Evolutionary conservation across 108 stramenopile genomes (phyloP).

Genomic region (Seminavis robusta): DNA sequence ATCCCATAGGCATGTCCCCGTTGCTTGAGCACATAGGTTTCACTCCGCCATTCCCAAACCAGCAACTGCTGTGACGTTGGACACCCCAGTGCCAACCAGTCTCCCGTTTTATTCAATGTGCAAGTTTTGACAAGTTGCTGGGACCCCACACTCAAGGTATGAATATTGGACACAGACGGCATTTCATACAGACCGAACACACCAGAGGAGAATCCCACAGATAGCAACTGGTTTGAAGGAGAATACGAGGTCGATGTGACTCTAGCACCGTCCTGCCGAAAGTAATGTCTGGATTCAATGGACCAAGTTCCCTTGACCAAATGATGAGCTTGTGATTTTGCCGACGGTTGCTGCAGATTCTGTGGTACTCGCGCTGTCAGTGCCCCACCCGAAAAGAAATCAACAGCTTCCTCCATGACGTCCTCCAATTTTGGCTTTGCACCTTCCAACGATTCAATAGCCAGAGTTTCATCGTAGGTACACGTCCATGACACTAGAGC

Average conservation of each 20-base stretch:
- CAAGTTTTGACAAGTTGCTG: conserved; percentile 71
- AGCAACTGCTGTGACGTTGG: conserved; percentile 90
- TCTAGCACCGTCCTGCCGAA: conserved; percentile 67
- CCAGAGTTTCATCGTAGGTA: conserved; percentile 19
- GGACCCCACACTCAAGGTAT: conserved; percentile 80
- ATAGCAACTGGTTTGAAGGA: conserved; percentile 59
- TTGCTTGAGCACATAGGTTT: conserved; percentile 98
- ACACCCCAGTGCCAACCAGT: conserved; percentile 97
- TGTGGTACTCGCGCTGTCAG: neutral
- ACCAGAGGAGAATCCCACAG: conserved; percentile 89
- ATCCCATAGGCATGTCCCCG: conserved; percentile 96
- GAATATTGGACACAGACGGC: conserved; percentile 85
- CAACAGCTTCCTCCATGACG: conserved; percentile 64
- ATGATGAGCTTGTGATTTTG: conserved; percentile 52
- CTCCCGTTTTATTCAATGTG: conserved; percentile 85
- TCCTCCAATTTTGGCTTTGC: conserved; percentile 37
- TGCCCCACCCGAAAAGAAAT: conserved; percentile 72
- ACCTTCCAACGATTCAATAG: conserved; percentile 28
- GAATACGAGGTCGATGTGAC: conserved; percentile 66
- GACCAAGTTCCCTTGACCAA: conserved; percentile 65
- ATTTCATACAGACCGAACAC: conserved; percentile 96
- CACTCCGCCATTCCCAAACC: conserved; percentile 99
- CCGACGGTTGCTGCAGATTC: neutral
- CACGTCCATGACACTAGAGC: conserved; percentile 90
- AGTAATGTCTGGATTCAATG: conserved; percentile 72